Base-by-base conservation (phyloP, 352 stramenopile genomes). In the Blastocystis sp. region DNA sequence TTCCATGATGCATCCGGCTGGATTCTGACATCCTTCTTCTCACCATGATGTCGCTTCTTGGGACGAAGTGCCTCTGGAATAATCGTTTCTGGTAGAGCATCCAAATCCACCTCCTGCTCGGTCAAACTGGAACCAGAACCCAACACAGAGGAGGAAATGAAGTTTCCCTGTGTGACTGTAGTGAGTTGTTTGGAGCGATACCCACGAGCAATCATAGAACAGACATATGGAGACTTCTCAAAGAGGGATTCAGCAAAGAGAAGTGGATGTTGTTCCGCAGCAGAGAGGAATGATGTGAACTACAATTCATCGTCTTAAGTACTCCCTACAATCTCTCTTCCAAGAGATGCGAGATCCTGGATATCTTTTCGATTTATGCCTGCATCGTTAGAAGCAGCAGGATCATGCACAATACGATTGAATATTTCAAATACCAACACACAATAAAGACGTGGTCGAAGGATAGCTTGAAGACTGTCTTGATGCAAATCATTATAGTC, bases 371-470 rank as follows among this genome's bases (percentile, higher is more conserved):
- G 61, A 11, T n/a, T 14, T n/a, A 32, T 66, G 57, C 24, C 57
- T 66, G 6, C 24, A 11, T 66, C 24, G 0, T 19, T 37, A 5
- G 12, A 16, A 9, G 61, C 32, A 5, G 51, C 9, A 7, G 61
- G 61, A n/a, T 73, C 61, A 39, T 73, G 61, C 19, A 73, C 9
- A 7, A 73, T 46, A 39, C 61, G 61, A n/a, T 73, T 73, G 14
- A 73, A 29, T 5, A 46, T 29, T n/a, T 73, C 61, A 7, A 73
- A n/a, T 9, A 73, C 16, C 24, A 73, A 39, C 12, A 46, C 61
- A 39, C 32, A 39, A 39, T 49, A 73, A 14, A 73, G 32, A 27
- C 32, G 61, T 14, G 61, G 61, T 52, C 61, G 61, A 14, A 39
- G 24, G 11, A n/a, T 73, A 9, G 61, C 61, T 7, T 46, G n/a